Percentiles rank a stretch among this genome's conserved stretches.
phyloP scores from a whole-genome alignment of 495 filamentous ascomycete species.

The Trichoderma asperelloides region DNA sequence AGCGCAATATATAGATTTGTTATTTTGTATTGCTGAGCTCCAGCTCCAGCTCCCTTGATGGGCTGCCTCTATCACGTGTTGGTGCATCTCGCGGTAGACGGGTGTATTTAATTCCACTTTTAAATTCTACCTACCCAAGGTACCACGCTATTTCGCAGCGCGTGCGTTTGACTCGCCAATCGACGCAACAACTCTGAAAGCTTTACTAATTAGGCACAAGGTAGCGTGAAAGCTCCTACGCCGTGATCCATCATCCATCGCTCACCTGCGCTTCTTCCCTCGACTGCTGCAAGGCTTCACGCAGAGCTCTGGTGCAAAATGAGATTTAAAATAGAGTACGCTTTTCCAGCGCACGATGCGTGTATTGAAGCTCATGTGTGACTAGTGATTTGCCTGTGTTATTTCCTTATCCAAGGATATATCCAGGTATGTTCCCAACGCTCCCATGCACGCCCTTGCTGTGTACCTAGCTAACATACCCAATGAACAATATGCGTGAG shows the following conservation, averaged over 20 bases:
- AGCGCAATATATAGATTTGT: no score
- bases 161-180: not conserved
- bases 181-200: not conserved
- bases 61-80: not conserved
- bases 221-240: not conserved
- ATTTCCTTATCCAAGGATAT: constrained; percentile 95
- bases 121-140: not conserved
- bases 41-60: not conserved
- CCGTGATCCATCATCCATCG: not conserved
- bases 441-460: not conserved
- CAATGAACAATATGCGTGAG: constrained; percentile 80
- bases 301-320: constrained; percentile 47
- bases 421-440: constrained; percentile 53
- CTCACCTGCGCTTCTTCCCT: not conserved
- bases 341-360: not conserved
- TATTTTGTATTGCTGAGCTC: not conserved
- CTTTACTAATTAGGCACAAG: not conserved
- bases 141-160: not conserved
- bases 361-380: constrained; percentile 13
- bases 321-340: constrained; percentile 95
- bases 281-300: not conserved
- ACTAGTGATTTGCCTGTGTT: constrained; percentile 81
- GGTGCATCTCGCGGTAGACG: not conserved
- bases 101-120: not conserved
- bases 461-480: constrained; percentile 14